Evolutionary conservation across 169 alveolate species (phyloP).

Genomic region (Plasmodium adleri): DNA sequence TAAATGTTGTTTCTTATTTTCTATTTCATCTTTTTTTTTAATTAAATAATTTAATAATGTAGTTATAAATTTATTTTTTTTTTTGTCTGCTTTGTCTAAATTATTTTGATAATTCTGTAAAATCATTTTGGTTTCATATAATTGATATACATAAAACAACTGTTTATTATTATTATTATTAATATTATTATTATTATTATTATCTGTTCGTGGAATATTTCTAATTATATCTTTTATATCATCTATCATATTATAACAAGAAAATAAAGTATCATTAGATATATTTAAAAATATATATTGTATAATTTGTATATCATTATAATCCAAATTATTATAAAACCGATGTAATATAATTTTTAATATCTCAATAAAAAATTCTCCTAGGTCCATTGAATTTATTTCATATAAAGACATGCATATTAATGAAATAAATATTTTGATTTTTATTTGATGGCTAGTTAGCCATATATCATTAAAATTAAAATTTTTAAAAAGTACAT

Average conservation of each 20-base stretch:
- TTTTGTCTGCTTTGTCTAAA: neutral
- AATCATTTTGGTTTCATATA: constrained; percentile 1
- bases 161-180: neutral
- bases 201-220: neutral
- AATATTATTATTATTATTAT: neutral
- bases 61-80: constrained; percentile 7
- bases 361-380: constrained; percentile 33
- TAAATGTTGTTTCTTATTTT: neutral
- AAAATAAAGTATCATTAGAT: constrained; percentile 54
- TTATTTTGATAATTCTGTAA: neutral
- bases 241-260: constrained; percentile 24
- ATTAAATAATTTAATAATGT: constrained; percentile 12
- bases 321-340: constrained; percentile 57
- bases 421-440: constrained; percentile 46
- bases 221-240: constrained; percentile 21
- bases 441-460: constrained; percentile 37
- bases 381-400: constrained; percentile 20
- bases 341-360: constrained; percentile 42
- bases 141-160: constrained; percentile 24
- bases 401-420: constrained; percentile 55
- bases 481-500: constrained; percentile 22
- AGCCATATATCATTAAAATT: constrained; percentile 61
- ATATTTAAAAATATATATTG: constrained; percentile 56
- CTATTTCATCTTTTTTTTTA: neutral
- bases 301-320: constrained; percentile 52